Conservation (phyloP, 352 stramenopile species). For the Phytophthora vignae region DNA sequence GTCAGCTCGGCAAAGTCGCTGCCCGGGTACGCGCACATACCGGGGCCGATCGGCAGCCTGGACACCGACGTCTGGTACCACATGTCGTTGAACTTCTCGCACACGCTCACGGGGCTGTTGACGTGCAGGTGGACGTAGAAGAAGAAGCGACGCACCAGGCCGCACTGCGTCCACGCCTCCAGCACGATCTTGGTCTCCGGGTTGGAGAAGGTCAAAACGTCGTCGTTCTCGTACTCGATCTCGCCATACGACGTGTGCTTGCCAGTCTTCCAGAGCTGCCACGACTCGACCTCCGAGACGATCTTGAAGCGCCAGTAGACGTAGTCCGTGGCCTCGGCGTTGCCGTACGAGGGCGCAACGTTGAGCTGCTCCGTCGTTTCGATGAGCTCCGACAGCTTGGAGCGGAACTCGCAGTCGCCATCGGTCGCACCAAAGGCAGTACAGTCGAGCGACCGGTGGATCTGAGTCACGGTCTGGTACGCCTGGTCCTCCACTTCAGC, state of each 20-base stretch:
- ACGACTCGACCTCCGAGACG: slow-evolving; percentile 39
- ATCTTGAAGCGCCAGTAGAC: slow-evolving; percentile 78
- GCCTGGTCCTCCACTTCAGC: slow-evolving; percentile 39
- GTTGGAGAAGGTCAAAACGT: slow-evolving; percentile 45
- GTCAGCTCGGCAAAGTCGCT: slow-evolving; percentile 76
- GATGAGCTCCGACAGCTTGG: slow-evolving; percentile 50
- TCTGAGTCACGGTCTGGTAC: slow-evolving; percentile 65
- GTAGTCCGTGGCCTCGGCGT: slow-evolving; percentile 40
- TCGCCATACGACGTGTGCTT: slow-evolving; percentile 18
- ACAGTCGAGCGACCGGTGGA: slow-evolving; percentile 69
- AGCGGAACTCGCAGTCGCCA: slow-evolving; percentile 44
- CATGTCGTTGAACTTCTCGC: slow-evolving; percentile 60
- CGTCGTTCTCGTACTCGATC: slow-evolving; percentile 26
- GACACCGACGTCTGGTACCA: slow-evolving; percentile 38
- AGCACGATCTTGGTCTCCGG: slow-evolving; percentile 57
- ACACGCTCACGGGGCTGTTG: slow-evolving; percentile 50
- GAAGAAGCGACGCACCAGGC: slow-evolving; percentile 48
- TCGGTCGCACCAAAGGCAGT: slow-evolving; percentile 42
- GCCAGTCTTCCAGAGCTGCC: slow-evolving; percentile 54
- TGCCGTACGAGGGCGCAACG: slow-evolving; percentile 3
- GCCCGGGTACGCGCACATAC: slow-evolving; percentile 60
- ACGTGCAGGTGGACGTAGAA: slow-evolving; percentile 63
- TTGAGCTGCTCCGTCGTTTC: slow-evolving; percentile 37
- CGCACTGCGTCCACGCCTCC: slow-evolving; percentile 67
- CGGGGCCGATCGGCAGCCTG: slow-evolving; percentile 34